These are phyloP conservation scores for Annulohypoxylon moriforme DNA, from an alignment of 495 filamentous ascomycete genomes.

Conservation along the genomic window DNA sequence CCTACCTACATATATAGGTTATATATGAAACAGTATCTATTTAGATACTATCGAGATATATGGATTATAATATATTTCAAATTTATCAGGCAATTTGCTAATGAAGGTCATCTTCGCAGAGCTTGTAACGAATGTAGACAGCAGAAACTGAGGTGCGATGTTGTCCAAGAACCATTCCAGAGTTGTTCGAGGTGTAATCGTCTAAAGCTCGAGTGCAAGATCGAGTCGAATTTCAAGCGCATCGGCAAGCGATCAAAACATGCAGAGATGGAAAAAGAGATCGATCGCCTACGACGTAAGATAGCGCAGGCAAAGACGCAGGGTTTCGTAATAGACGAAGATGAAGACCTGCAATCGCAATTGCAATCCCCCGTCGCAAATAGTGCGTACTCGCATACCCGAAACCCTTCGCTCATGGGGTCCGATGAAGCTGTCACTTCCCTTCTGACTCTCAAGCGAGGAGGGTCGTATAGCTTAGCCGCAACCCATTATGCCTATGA, in stretches of 20 bases:
- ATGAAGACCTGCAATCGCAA: constrained; percentile 64
- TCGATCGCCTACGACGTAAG: constrained; percentile 65
- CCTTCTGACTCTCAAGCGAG: constrained; percentile 76
- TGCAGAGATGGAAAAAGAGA: constrained; percentile 92
- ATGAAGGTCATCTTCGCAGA: constrained; percentile 18
- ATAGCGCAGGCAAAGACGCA: constrained; percentile 61
- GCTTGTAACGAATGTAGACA: constrained; percentile 96
- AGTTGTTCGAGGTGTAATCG: constrained; percentile 86
- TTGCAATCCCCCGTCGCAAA: constrained; percentile 67
- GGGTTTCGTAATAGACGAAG: constrained; percentile 61
- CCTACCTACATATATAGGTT: background rate
- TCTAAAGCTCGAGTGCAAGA: constrained; percentile 87
- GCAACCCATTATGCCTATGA: constrained; percentile 62
- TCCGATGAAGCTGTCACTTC: constrained; percentile 88
- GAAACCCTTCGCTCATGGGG: constrained; percentile 73
- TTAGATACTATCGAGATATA: background rate
- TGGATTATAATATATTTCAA: constrained; percentile 6
- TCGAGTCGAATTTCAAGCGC: constrained; percentile 94
- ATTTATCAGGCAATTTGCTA: constrained; percentile 11
- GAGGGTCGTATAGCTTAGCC: constrained; percentile 64
- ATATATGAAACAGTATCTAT: background rate
- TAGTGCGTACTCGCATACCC: constrained; percentile 65
- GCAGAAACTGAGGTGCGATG: constrained; percentile 94
- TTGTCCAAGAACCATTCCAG: constrained; percentile 84
- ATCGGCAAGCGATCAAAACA: constrained; percentile 90